Percentiles rank a stretch among this genome's conserved stretches.
phyloP scores from a whole-genome alignment of 192 early-diverging fungal species.

The Tieghemiomyces parasiticus region DNA sequence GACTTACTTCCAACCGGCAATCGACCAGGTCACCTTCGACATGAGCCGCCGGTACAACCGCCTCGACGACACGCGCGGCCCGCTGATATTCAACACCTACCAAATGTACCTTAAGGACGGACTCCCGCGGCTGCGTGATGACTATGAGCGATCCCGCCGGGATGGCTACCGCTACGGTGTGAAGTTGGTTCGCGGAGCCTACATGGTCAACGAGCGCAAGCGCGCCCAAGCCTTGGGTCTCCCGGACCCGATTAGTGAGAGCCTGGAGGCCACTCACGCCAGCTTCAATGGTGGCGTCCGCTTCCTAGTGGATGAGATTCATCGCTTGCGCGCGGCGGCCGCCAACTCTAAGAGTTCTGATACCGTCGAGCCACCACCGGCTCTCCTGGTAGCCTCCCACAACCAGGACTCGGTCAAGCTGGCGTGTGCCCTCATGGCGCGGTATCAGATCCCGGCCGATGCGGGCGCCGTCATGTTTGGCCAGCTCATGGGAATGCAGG shows the following conservation, averaged over 20 bases:
- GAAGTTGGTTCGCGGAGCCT: conserved; percentile 82
- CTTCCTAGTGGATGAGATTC: conserved; percentile 47
- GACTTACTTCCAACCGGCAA: conserved; percentile 81
- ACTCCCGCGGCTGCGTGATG: conserved; percentile 38
- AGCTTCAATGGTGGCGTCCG: conserved; percentile 67
- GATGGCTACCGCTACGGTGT: conserved; percentile 62
- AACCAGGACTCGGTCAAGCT: conserved; percentile 63
- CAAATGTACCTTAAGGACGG: conserved; percentile 85
- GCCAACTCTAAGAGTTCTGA: not conserved
- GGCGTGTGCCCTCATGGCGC: conserved; percentile 44
- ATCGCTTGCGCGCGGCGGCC: not conserved
- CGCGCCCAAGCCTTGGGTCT: conserved; percentile 53
- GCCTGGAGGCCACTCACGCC: conserved; percentile 63
- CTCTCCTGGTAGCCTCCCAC: conserved; percentile 79
- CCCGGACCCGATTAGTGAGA: conserved; percentile 67
- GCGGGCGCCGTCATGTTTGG: conserved; percentile 70
- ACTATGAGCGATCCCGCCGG: conserved; percentile 48
- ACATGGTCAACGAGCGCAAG: conserved; percentile 60
- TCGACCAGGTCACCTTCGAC: conserved; percentile 66
- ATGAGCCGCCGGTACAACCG: conserved; percentile 59
- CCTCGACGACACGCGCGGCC: conserved; percentile 17
- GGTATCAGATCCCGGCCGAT: conserved; percentile 30
- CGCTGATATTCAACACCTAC: conserved; percentile 85
- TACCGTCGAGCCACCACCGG: too few species aligned
- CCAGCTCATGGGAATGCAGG: conserved; percentile 90